Conservation (phyloP, 768 basidiomycete species). For the Rhizopogon salebrosus region DNA sequence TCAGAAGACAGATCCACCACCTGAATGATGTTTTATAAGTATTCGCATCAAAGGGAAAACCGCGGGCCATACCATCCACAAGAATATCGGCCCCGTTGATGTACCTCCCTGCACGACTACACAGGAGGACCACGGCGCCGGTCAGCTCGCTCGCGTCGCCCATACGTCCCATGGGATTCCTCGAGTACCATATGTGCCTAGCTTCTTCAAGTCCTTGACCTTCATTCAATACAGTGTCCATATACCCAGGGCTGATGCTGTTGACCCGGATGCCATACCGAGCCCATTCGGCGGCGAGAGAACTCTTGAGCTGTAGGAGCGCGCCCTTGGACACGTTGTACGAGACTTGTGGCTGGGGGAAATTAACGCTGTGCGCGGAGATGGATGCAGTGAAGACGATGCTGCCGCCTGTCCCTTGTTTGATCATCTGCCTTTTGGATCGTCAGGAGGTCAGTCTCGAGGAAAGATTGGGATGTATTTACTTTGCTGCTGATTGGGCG, state of each 20-base stretch:
- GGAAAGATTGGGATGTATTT: background rate
- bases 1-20: slow-evolving; percentile 19
- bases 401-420: slow-evolving; percentile 34
- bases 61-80: slow-evolving; percentile 31
- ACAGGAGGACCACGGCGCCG: slow-evolving; percentile 35
- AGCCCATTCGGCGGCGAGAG: slow-evolving; percentile 39
- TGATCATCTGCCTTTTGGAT: slow-evolving; percentile 34
- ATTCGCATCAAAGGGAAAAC: background rate
- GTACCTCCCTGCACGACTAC: slow-evolving; percentile 37
- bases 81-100: slow-evolving; percentile 39
- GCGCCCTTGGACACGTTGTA: slow-evolving; percentile 41
- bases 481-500: slow-evolving; percentile 37
- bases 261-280: slow-evolving; percentile 38
- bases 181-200: slow-evolving; percentile 31
- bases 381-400: slow-evolving; percentile 40
- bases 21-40: slow-evolving; percentile 4
- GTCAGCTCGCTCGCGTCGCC: slow-evolving; percentile 35
- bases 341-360: slow-evolving; percentile 36
- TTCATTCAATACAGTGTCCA: slow-evolving; percentile 38
- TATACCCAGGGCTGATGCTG: slow-evolving; percentile 39
- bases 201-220: slow-evolving; percentile 27
- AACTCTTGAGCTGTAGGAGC: slow-evolving; percentile 32
- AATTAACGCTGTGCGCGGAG: slow-evolving; percentile 37
- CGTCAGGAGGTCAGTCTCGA: background rate
- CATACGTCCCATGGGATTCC: slow-evolving; percentile 41